Base-by-base conservation (phyloP, 257 asterid species). In the Anisodus acutangulus region DNA sequence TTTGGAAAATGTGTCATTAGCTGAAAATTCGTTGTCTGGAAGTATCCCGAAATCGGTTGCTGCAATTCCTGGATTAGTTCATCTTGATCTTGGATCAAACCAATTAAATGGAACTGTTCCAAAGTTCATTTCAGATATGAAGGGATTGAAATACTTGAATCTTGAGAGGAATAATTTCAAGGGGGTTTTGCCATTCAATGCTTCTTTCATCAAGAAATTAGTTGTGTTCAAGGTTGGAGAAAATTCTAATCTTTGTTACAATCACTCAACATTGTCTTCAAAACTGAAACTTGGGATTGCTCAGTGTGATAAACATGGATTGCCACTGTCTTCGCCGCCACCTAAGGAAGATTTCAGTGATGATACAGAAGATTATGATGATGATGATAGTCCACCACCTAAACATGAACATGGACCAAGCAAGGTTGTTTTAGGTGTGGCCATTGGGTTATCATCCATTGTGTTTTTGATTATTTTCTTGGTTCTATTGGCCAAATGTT, bases 211-310 rank as follows among this genome's bases (percentile, higher is more conserved):
- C 2, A 89, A 91, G 80, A 83, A 89, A 47, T 19, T 97, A 86
- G 87, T 82, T 22, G 96, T 93, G 62, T 90, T 97, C 59, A 95
- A 89, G 82, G 90, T 95, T 10, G 96, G 96, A 31, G 94, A 86
- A 3, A 97, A 97, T 87, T 91, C 93, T 3, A 88, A 91, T 87
- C 97, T 97, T 39, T 97, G 99, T 68, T 95, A 97, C 78, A 97
- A 93, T 55, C 95, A 84, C 55, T 57, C 98, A 0, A 86, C 85
- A 58, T 79, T 91, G 86, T 90, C 95, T 57, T 83, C 91, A 11
- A 95, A 91, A 69, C 80, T 91, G 90, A 97, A 95, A 93, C 93
- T 97, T n/a, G 99, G 98, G 68, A 94, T 97, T 79, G 92, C 98
- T 12, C 92, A 90, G 15, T 97, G 98, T 76, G 97, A 95, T 78